Base-by-base conservation (phyloP, 2,329 filamentous ascomycete genomes). In the Didymella exigua region DNA sequence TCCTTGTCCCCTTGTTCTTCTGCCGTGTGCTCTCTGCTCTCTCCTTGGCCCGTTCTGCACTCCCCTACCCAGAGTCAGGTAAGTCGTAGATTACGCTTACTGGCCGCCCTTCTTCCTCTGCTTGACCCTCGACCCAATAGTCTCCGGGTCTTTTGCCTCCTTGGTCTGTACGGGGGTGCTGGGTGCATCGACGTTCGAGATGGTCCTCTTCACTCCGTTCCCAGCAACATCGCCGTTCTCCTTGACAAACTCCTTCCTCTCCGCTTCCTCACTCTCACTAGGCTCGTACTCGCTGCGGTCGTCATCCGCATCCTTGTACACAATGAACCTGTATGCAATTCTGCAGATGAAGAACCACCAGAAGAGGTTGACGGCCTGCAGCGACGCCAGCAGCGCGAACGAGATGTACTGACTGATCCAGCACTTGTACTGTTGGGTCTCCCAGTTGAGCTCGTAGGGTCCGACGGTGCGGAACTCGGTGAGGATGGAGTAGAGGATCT, bases 301-400 rank as follows among this genome's bases (percentile, higher is more conserved):
- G 68, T 93, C 90, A 45, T 86, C 83, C 29, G 82, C 82, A 18
- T 81, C 79, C 47, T 84, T 82, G 65, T 82, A 83, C 36, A 84
- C 79, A 16, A 89, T 78, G 63, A 90, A 89, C 55, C 89, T 82
- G 66, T 87, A 90, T 41, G 88, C 87, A 61, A 93, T 91, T 61
- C 89, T 82, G 55, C 89, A 72, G 66, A 93, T 91, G 75, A 88
- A 86, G 75, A 87, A 90, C 54, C 92, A 83, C 90, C 90, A 93
- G 77, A 93, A 91, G 9, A 93, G 74, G 72, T 93, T 93, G 48
- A 93, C 81, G 1, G 86, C 84, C 75, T 93, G 90, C 29, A 93
- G 80, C 3, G 81, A 79, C 3, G 85, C 80, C 6, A 93, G 82
- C 23, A 93, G 81, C 3, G 69, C 65, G 8, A 86, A 80, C 10